A percentile compares a stretch with the other conserved stretches of the same genome.
These are phyloP conservation scores for Entelexis paramagnoliae DNA, from an alignment of 1,139 yeast species.

Conservation along the genomic window DNA sequence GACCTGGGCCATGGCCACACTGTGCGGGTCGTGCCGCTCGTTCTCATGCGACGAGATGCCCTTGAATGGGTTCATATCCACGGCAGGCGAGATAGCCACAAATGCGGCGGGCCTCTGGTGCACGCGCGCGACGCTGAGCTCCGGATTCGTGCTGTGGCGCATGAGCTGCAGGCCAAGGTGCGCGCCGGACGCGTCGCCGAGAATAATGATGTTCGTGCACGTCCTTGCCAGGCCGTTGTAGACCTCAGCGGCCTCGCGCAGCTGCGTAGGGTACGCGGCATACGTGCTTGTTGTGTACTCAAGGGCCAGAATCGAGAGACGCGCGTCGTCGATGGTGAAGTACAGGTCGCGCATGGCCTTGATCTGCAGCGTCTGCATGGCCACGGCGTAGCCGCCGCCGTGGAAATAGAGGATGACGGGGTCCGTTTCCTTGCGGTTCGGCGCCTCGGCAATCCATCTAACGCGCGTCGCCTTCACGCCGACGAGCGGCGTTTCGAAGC, in stretches of 20 bases:
- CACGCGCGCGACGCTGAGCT: background rate
- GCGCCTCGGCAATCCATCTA: slow-evolving; percentile 11
- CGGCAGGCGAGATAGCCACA: background rate
- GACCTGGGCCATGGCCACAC: background rate
- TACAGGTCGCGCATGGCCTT: slow-evolving; percentile 4
- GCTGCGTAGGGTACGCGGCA: slow-evolving; percentile 20
- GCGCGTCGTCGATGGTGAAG: background rate
- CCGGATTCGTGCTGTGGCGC: background rate
- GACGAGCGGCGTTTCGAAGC: background rate
- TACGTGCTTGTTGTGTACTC: slow-evolving; percentile 22
- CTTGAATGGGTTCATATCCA: slow-evolving; percentile 1
- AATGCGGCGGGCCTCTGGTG: background rate
- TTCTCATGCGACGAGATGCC: background rate
- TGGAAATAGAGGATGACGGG: slow-evolving; percentile 15
- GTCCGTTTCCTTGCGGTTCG: slow-evolving; percentile 2
- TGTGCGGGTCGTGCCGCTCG: background rate
- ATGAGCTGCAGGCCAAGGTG: slow-evolving; percentile 9
- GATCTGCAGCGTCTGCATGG: background rate
- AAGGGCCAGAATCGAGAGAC: slow-evolving; percentile 15
- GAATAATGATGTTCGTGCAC: slow-evolving; percentile 17
- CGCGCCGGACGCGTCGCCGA: slow-evolving; percentile 26
- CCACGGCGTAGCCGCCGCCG: slow-evolving; percentile 18
- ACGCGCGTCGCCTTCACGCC: background rate
- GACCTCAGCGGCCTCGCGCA: slow-evolving; percentile 19
- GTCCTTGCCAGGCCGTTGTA: slow-evolving; percentile 16